Percentiles rank a stretch among this genome's conserved stretches.
Conservation (phyloP, 108 stramenopile genomes). For the Pseudonitzschia multistriata region DNA sequence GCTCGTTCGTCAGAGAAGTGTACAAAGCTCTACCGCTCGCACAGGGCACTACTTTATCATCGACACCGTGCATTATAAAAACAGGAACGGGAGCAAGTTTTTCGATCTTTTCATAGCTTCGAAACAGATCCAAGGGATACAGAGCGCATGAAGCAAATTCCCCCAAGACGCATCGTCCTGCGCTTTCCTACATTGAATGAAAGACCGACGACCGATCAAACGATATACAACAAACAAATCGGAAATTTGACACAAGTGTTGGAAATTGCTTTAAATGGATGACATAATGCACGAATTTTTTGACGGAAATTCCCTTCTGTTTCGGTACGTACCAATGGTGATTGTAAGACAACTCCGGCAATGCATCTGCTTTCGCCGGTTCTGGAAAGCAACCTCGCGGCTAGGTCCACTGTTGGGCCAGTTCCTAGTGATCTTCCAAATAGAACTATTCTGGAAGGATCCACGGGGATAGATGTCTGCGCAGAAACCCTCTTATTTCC, state of each 20-base stretch:
- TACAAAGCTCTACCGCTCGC: conserved; percentile 31
- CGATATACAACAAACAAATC: not conserved
- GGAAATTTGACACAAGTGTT: not conserved
- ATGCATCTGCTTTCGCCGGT: conserved; percentile 1
- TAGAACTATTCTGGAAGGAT: conserved; percentile 84
- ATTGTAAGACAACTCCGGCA: conserved; percentile 42
- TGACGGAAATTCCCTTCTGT: not conserved
- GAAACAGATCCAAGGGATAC: conserved; percentile 30
- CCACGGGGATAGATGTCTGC: conserved; percentile 16
- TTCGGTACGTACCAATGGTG: conserved; percentile 22
- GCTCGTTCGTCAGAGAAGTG: conserved; percentile 4
- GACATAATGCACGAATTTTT: not conserved
- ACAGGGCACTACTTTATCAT: conserved; percentile 31
- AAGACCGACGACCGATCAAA: not conserved
- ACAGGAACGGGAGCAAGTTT: conserved; percentile 22
- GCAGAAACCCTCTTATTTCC: conserved; percentile 26
- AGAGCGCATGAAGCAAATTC: conserved; percentile 12
- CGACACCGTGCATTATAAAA: conserved; percentile 31
- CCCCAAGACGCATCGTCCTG: conserved; percentile 30
- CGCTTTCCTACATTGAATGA: conserved; percentile 15
- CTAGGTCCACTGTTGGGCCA: conserved; percentile 93
- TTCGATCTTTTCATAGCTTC: conserved; percentile 31
- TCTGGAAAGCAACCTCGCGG: conserved; percentile 57
- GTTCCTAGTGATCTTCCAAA: conserved; percentile 88
- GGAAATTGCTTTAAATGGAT: not conserved